Base-by-base conservation (phyloP, 352 stramenopile genomes). In the Pythium dissotocum region DNA sequence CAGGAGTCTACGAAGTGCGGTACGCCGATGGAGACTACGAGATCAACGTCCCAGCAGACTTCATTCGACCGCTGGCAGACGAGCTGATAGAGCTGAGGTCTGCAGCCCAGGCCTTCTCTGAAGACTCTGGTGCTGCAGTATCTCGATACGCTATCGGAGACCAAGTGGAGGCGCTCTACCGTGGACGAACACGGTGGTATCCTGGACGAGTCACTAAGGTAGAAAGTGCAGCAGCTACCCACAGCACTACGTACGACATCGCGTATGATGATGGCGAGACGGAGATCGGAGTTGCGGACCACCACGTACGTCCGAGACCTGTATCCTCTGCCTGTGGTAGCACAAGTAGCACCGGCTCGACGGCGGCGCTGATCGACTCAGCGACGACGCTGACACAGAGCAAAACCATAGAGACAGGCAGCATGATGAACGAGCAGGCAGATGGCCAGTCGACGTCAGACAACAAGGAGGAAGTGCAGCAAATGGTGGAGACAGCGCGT, bases 191-290 rank as follows among this genome's bases (percentile, higher is more conserved):
- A 4, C 44, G 48, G 3, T 65, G 59, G 59, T 65, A 52, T 44
- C 6, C 36, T 42, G 59, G 46, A 9, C 16, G 13, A 18, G n/a
- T 65, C 18, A 33, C 7, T 0, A 14, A 16, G 1, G 57, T 63
- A 10, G 5, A 30, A 12, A 18, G 4, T 14, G 32, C 54, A 21
- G 18, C 32, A 10, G 4, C n/a, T 12, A 44, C 13, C 28, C 8
- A 49, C 54, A 58, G 30, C 8, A 30, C 65, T 18, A 35, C 40
- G 9, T 81, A 73, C 46, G 66, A 77, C 14, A 36, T 79, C 4
- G 18, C 36, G 1, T 77, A 77, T 18, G 69, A 77, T 32, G 72
- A 78, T 21, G 77, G 70, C 8, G 62, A 77, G n/a, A 55, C 70
- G 21, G 77, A 83, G 40, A 62, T 33, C 2, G 63, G 61, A 18